A percentile compares a stretch with the other conserved stretches of the same genome.
phyloP scores from a whole-genome alignment of 1,284 basidiomycete species.

The Leccinum subrobustum region DNA sequence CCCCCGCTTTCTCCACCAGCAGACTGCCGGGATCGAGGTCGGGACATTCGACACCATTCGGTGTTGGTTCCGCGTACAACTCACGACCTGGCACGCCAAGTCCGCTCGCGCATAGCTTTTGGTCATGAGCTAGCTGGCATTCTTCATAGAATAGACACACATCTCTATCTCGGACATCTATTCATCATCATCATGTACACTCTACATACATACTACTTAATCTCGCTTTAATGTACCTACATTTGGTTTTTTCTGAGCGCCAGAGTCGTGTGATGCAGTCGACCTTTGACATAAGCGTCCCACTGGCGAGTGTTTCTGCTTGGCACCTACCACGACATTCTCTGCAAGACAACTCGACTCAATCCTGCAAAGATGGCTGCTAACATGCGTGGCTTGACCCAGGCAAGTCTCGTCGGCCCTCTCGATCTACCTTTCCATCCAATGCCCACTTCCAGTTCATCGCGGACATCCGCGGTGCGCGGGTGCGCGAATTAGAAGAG shows the following conservation, averaged over 20 bases:
- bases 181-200: slow-evolving; percentile 11
- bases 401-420: slow-evolving; percentile 48
- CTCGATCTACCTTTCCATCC: slow-evolving; percentile 5
- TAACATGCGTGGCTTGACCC: slow-evolving; percentile 87
- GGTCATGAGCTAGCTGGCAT: slow-evolving; percentile 19
- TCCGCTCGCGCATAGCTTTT: slow-evolving; percentile 37
- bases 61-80: slow-evolving; percentile 44
- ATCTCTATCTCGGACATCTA: slow-evolving; percentile 2
- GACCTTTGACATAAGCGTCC: not conserved
- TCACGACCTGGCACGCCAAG: slow-evolving; percentile 71
- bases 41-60: slow-evolving; percentile 55
- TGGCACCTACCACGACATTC: not conserved
- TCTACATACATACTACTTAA: not conserved
- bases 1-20: slow-evolving; percentile 37
- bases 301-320: not conserved
- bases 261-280: not conserved
- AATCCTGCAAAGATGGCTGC: slow-evolving; percentile 63
- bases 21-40: slow-evolving; percentile 44
- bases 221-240: slow-evolving; percentile 18
- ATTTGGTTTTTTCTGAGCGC: slow-evolving; percentile 4
- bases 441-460: slow-evolving; percentile 71
- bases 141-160: slow-evolving; percentile 19
- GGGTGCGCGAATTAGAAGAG: slow-evolving; percentile 89
- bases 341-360: not conserved
- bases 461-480: slow-evolving; percentile 92